Conservation (phyloP, 805 yeast species). For the Wickerhamiella spandovensis region DNA sequence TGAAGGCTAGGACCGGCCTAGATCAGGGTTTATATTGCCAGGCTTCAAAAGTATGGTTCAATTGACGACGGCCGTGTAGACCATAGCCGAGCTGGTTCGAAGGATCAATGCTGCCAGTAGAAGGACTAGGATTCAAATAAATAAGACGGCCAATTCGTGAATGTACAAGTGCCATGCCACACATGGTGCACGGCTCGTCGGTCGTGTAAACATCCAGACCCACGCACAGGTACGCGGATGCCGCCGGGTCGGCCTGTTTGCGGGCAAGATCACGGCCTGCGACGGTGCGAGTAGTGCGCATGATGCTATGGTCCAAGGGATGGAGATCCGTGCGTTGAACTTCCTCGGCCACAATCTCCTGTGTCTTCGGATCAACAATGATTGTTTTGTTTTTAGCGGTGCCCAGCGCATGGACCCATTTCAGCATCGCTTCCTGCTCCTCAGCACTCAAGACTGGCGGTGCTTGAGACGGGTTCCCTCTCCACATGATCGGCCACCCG, state of each 20-base stretch:
- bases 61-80: slow-evolving; percentile 57
- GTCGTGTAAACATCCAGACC: slow-evolving; percentile 71
- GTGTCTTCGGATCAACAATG: slow-evolving; percentile 45
- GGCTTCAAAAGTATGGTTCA: slow-evolving; percentile 81
- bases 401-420: slow-evolving; percentile 23
- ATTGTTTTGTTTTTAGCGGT: slow-evolving; percentile 18
- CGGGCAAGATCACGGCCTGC: slow-evolving; percentile 40
- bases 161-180: slow-evolving; percentile 90
- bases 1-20: neutral
- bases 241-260: slow-evolving; percentile 10
- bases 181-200: slow-evolving; percentile 95
- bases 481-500: slow-evolving; percentile 89
- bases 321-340: slow-evolving; percentile 32
- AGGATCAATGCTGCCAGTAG: slow-evolving; percentile 44
- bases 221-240: slow-evolving; percentile 51
- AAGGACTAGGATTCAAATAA: slow-evolving; percentile 36
- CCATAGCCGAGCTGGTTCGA: slow-evolving; percentile 53
- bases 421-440: slow-evolving; percentile 33
- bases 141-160: slow-evolving; percentile 65
- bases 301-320: slow-evolving; percentile 61
- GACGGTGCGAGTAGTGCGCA: slow-evolving; percentile 53
- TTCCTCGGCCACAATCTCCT: slow-evolving; percentile 28
- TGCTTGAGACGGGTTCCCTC: slow-evolving; percentile 57
- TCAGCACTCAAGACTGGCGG: slow-evolving; percentile 35
- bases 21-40: slow-evolving; percentile 31